Base-by-base conservation (phyloP, 495 filamentous ascomycete species). In the Echria macrotheca region DNA sequence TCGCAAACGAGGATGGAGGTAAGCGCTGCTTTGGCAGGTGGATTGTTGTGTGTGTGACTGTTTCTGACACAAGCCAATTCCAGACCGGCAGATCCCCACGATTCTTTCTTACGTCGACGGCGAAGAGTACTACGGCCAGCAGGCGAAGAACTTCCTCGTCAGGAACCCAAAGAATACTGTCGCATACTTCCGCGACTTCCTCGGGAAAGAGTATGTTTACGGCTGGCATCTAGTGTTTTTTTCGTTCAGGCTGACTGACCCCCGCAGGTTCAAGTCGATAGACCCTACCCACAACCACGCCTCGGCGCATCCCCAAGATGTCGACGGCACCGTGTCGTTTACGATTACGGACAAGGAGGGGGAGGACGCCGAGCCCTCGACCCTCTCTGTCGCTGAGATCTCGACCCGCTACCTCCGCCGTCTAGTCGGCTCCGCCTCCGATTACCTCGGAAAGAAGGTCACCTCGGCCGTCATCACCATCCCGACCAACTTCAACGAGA, bases 1-100 rank as follows among this genome's bases (percentile, higher is more conserved):
- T 98, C 69, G 93, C 94, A 50, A 97, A 98, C 70, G 94, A 98
- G 71, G 93, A 97, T 69, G 93, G 93, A 79, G 89, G 89, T 93
- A 64, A 64, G 83, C 56, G 4, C 14, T n/a, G 12, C 11, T 14
- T 8, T 24, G 1, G 4, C 12, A 21, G n/a, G 10, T 12, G 11
- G 4, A 5, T 12, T 4, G 15, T 7, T 8, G 8, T 4, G 1
- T 14, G 10, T 22, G 2, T 10, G 4, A 12, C n/a, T 29, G 19
- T 7, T 37, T 47, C 23, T 31, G 17, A 45, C 37, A 40, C 42
- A 17, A 44, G 14, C 18, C 23, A 4, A 15, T 17, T 12, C 46
- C 59, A 95, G 93, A 98, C 71, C 89, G 93, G 63, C 91, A 96
- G 71, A 98, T 98, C 53, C 93, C 93, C 44, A 86, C 89, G 33